Evolutionary conservation across 2,329 filamentous ascomycete genomes (phyloP).

Genomic region (Verticillium longisporum): DNA sequence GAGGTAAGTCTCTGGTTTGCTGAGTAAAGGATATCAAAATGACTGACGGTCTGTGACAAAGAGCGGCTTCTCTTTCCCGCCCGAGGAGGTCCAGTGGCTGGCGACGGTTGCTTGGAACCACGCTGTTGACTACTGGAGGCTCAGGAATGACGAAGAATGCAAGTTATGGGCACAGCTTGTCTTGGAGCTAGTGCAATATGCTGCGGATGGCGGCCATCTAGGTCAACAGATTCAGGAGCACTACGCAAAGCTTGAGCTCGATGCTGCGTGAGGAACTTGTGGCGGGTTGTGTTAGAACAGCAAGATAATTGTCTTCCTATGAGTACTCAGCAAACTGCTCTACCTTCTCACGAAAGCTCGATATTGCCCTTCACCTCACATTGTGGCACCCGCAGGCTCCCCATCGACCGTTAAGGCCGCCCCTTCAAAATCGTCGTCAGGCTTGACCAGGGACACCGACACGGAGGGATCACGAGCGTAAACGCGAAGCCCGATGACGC

Average conservation of each 20-base stretch:
- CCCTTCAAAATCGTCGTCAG: slow-evolving; percentile 20
- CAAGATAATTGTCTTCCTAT: not conserved
- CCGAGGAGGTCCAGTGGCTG: slow-evolving; percentile 70
- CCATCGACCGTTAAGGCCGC: slow-evolving; percentile 18
- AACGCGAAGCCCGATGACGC: slow-evolving; percentile 30
- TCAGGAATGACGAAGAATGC: slow-evolving; percentile 45
- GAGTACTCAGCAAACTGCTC: not conserved
- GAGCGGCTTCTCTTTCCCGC: slow-evolving; percentile 43
- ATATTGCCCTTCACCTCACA: slow-evolving; percentile 8
- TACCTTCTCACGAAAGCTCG: not conserved
- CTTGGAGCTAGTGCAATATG: slow-evolving; percentile 52
- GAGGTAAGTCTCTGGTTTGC: slow-evolving; percentile 27
- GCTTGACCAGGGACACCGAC: slow-evolving; percentile 25
- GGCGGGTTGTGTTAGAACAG: too few relatives aligned
- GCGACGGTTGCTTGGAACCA: slow-evolving; percentile 63
- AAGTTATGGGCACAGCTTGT: slow-evolving; percentile 58
- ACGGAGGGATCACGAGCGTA: slow-evolving; percentile 28
- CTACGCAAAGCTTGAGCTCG: not conserved
- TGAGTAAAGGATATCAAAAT: not conserved
- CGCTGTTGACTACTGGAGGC: slow-evolving; percentile 44
- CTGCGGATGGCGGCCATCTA: slow-evolving; percentile 45
- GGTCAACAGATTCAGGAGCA: slow-evolving; percentile 30
- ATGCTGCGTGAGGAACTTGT: not conserved
- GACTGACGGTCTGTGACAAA: not conserved
- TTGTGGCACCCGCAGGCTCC: slow-evolving; percentile 21